Base-by-base conservation (phyloP, 495 filamentous ascomycete species). In the Penicillium pulvis region DNA sequence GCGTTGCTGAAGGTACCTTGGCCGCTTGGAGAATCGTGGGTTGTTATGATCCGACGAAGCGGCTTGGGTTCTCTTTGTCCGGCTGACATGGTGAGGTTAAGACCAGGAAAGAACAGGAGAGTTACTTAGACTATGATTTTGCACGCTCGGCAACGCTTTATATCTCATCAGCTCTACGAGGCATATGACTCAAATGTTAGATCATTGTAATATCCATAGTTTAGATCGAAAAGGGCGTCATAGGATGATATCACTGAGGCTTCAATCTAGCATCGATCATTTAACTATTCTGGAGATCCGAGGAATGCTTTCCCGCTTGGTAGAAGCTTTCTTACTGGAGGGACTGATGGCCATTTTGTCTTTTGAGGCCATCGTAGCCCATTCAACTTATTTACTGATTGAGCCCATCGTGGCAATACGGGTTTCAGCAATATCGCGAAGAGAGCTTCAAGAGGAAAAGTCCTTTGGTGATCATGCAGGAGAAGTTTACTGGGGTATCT, bases 21-120 rank as follows among this genome's bases (percentile, higher is more conserved):
- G 42, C 61, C 57, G 43, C 53, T 64, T 56, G 1, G 45, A 42
- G 61, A 1, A 57, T 64, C 61, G 55, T 64, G 57, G 6, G 61
- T 41, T 51, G 61, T 64, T 60, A 64, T 60, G 48, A 64, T 41
- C 9, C 61, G 61, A 60, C 61, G 61, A 46, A 64, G 57, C 31
- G 61, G 57, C 53, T 57, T 8, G 47, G 57, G 12, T 64, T 31
- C 36, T 49, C 61, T 58, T 58, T 51, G 20, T 1, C 20, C 61
- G 31, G 19, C 20, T 59, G 62, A 61, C 62, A 65, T 65, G 12
- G 56, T 48, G 58, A 51, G 35, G 16, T 44, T 52, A 58, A 65
- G 0, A 36, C 58, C 55, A 61, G 61, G 46, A 55, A 49, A 48
- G 46, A n/a, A 46, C 16, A 44, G 16, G 42, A 9, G 4, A 6